Evolutionary conservation across 1,284 basidiomycete species (phyloP).

Genomic region (Lignosus rhinocerotis): DNA sequence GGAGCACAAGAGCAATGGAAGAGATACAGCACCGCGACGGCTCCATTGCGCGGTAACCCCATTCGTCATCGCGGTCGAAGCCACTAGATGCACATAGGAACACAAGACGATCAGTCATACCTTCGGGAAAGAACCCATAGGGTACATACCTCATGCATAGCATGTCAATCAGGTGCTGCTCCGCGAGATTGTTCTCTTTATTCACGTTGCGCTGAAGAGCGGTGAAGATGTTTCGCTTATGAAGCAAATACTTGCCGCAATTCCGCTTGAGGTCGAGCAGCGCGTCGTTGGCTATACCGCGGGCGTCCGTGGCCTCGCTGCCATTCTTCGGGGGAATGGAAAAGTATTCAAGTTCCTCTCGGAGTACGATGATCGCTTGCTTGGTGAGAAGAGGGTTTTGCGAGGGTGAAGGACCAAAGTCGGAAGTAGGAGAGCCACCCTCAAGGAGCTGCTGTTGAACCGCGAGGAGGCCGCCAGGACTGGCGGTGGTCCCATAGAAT

Average conservation of each 20-base stretch:
- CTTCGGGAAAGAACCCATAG: neutral
- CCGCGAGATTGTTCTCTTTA: constrained; percentile 98
- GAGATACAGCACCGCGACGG: constrained; percentile 96
- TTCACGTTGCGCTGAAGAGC: constrained; percentile 98
- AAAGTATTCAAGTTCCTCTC: constrained; percentile 99
- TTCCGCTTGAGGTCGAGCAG: constrained; percentile 78
- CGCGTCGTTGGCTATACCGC: constrained; percentile 76
- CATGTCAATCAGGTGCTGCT: constrained; percentile 99
- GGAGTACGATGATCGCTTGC: constrained; percentile 97
- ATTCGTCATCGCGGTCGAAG: constrained; percentile 94
- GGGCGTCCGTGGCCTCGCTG: constrained; percentile 65
- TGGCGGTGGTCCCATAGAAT: constrained; percentile 87
- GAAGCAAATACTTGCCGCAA: constrained; percentile 87
- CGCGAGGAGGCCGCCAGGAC: constrained; percentile 68
- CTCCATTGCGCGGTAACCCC: constrained; percentile 96
- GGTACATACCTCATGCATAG: constrained; percentile 91
- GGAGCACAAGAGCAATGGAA: constrained; percentile 93
- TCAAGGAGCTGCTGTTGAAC: constrained; percentile 81
- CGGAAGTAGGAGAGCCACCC: constrained; percentile 51
- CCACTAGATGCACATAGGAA: constrained; percentile 55
- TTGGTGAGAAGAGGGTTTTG: constrained; percentile 94
- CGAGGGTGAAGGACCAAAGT: constrained; percentile 63
- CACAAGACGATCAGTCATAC: constrained; percentile 6
- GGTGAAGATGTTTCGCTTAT: constrained; percentile 93
- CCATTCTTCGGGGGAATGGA: constrained; percentile 83